Base-by-base conservation (phyloP, 345 rosid species). In the Brassica carinata region DNA sequence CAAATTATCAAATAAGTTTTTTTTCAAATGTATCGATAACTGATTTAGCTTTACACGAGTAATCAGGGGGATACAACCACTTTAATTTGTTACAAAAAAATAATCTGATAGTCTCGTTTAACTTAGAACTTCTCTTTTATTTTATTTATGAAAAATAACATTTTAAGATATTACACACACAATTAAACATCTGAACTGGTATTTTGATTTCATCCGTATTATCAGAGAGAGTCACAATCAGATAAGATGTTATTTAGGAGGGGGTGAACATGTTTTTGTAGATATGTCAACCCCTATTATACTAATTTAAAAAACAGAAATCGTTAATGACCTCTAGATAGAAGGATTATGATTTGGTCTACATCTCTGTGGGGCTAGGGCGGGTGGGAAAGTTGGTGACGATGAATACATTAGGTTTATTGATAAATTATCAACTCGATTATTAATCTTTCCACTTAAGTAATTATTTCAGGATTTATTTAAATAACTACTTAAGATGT, bases 341-440 rank as follows among this genome's bases (percentile, higher is more conserved):
- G 51, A 74, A 64, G 51, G 43, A 64, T 64, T 53, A 70, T 75
- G 67, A 75, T 80, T 80, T 80, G 83, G 83, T 80, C 83, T 74
- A 80, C 61, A 51, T 80, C 45, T 69, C 66, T 63, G 79, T 74
- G 76, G 79, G 79, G 76, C 65, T 80, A 53, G 6, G 51, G 36
- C 79, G 63, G 80, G 80, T 75, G 76, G 73, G 62, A 81, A 81
- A 81, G 83, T 75, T 81, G 83, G 80, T 81, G 83, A 81, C 83
- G 68, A 40, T 53, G 83, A 81, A 38, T 36, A 64, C 83, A 81
- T 64, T 75, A 69, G 80, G 14, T 75, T 64, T 75, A 29, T 53
- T 62, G 19, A 48, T 4, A 48, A 40, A 62, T 80, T 55, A 74
- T 75, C 38, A 15, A 14, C 34, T 80, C 75, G 58, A 68, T 74